Base-by-base conservation (phyloP, 805 yeast species). In the Cephaloascus albidus region DNA sequence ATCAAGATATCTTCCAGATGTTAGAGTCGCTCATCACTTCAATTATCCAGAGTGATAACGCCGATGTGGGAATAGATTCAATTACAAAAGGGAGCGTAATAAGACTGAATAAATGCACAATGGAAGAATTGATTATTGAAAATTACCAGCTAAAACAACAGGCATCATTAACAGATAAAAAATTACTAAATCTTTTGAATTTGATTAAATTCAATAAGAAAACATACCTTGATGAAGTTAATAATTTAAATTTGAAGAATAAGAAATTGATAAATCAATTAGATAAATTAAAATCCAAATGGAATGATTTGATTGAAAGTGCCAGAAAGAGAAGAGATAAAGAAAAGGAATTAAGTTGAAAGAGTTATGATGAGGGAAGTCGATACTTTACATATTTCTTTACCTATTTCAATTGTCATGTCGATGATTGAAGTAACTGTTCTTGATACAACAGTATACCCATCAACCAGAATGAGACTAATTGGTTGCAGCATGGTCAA, bases 241-340 rank as follows among this genome's bases (percentile, higher is more conserved):
- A 48, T 3, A 50, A 54, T 14, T 43, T 10, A 6, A 16, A n/a
- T 8, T 31, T 31, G 33, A 16, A 31, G 33, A 31, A 31, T 57
- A 35, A 62, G 57, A n/a, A 70, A 36, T 55, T 78, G 40, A 72
- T 72, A 37, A 63, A 63, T 36, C 78, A 80, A 46, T 68, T 66
- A 4, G 61, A 63, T 2, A 70, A 72, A 41, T 54, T 79, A 39
- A 76, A 74, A 43, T 74, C 74, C 42, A 56, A 85, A 30, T 81
- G 87, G 87, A 77, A 80, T 47, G 74, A 70, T 18, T 55, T 81
- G 20, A 81, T 79, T 17, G 81, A 79, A 50, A 74, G 77, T 46
- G 86, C 86, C 1, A 64, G 77, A 40, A 76, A 61, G 47, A 65
- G 74, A 45, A 65, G 68, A 48, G 72, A 53, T 41, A 42, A 42